Percentiles rank a stretch among this genome's conserved stretches.
phyloP scores from a whole-genome alignment of 352 stramenopile species.

The Phytophthora rubi region DNA sequence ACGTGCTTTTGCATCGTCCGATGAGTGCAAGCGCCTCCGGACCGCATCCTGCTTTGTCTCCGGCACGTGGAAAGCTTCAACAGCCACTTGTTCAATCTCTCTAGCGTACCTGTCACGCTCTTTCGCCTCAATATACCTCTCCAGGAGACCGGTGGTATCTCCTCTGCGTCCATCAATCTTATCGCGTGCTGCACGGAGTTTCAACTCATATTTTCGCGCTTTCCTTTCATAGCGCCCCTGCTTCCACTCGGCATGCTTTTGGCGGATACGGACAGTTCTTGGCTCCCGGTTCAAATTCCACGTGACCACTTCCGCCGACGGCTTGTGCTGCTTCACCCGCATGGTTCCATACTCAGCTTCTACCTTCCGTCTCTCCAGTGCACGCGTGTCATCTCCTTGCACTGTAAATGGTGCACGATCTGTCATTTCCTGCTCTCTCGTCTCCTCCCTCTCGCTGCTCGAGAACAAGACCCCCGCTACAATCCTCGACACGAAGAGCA shows the following conservation, averaged over 20 bases:
- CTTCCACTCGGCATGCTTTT: constrained; percentile 25
- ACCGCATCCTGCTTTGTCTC: constrained; percentile 5
- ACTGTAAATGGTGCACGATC: neutral
- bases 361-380: constrained; percentile 2
- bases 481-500: constrained; percentile 59
- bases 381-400: neutral
- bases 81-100: constrained; percentile 31
- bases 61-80: constrained; percentile 25
- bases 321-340: constrained; percentile 24
- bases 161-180: constrained; percentile 12
- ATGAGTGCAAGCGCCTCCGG: constrained; percentile 5
- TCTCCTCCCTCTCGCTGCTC: constrained; percentile 1
- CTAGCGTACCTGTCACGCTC: constrained; percentile 39
- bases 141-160: constrained; percentile 2
- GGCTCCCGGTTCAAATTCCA: constrained; percentile 27
- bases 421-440: constrained; percentile 6
- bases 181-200: constrained; percentile 26
- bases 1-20: constrained; percentile 13
- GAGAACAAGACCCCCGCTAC: constrained; percentile 52
- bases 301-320: constrained; percentile 35
- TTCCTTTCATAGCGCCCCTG: constrained; percentile 31
- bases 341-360: constrained; percentile 27
- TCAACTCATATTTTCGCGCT: constrained; percentile 31
- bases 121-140: constrained; percentile 31
- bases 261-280: constrained; percentile 1